Base-by-base conservation (phyloP, 345 rosid species). In the Corymbia maculata region DNA sequence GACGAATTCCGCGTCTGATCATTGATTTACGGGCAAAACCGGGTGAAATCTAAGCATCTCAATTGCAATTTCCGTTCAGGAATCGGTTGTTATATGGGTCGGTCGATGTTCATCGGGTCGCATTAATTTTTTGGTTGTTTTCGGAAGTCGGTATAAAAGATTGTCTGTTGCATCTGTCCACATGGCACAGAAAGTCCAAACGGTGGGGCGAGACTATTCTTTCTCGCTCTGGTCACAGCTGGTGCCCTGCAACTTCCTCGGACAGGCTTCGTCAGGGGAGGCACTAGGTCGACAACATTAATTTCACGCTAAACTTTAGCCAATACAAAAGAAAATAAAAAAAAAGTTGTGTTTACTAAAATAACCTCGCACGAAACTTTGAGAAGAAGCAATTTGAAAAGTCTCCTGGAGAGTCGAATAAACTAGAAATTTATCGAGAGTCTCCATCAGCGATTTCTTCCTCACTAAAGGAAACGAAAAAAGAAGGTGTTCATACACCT, bases 391-490 rank as follows among this genome's bases (percentile, higher is more conserved):
- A 4, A 2, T 5, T 42, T 36, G 82, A 75, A 36, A 36, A 70
- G 82, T 36, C 82, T 22, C 42, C 42, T 4, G 42, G 42, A 36
- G 42, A 36, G 42, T 47, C 5, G 52, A 51, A 61, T 61, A 28
- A 13, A 61, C 15, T 7, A n/a, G 75, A n/a, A 64, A 64, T 64
- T n/a, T 64, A n/a, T 0, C 1, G 3, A 4, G 36, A 28, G 13
- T 9, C 30, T n/a, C 9, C n/a, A 14, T 17, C 2, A 0, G 3
- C 8, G 9, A 64, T 64, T 13, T n/a, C 19, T n/a, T n/a, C 1
- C 0, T n/a, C 36, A 1, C 13, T 64, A 36, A 36, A 36, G 17
- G 14, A 64, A 13, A n/a, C 15, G 26, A n/a, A 13, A n/a, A n/a
- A 14, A 3, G 32, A 26, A 61, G 12, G 4, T 2, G n/a, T 7